These are phyloP conservation scores for Apiotrichum siamense DNA, from an alignment of 1,284 basidiomycete genomes.

Conservation along the genomic window DNA sequence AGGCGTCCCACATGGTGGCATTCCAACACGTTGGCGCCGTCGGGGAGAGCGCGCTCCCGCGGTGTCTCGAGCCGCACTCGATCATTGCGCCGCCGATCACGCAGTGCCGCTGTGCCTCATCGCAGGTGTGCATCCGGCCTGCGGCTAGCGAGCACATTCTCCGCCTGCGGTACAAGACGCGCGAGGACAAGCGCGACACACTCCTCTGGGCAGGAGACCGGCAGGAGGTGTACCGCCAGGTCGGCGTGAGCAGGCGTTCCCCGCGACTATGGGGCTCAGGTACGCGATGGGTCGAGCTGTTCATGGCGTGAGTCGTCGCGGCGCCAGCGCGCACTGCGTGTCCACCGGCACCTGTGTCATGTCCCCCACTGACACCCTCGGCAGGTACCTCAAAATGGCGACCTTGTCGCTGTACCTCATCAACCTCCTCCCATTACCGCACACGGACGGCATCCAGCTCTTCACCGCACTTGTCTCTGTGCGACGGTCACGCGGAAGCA, in stretches of 20 bases:
- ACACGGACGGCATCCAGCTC: slow-evolving; percentile 39
- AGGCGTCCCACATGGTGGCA: slow-evolving; percentile 2
- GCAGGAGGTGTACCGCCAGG: slow-evolving; percentile 20
- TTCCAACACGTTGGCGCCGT: slow-evolving; percentile 17
- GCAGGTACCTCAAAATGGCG: slow-evolving; percentile 36
- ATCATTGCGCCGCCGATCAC: slow-evolving; percentile 16
- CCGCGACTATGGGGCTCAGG: slow-evolving; percentile 22
- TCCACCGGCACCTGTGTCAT: no score
- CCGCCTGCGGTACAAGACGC: slow-evolving; percentile 22
- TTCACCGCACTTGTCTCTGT: slow-evolving; percentile 21
- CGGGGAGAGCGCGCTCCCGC: slow-evolving; percentile 4
- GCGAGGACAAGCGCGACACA: slow-evolving; percentile 6
- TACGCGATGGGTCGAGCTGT: slow-evolving; percentile 28
- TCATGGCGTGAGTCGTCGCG: slow-evolving; percentile 27
- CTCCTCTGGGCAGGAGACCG: slow-evolving; percentile 36
- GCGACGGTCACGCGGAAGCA: background rate
- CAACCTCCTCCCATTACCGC: slow-evolving; percentile 43
- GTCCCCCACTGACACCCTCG: background rate
- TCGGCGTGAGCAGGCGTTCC: slow-evolving; percentile 22
- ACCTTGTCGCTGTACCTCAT: slow-evolving; percentile 40
- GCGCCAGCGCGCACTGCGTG: no score
- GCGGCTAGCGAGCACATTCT: slow-evolving; percentile 22
- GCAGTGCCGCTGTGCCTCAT: slow-evolving; percentile 14
- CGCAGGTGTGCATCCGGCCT: slow-evolving; percentile 31
- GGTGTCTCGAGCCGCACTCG: slow-evolving; percentile 30